Conservation (phyloP, 169 alveolate species). For the Plasmodium gonderi region DNA sequence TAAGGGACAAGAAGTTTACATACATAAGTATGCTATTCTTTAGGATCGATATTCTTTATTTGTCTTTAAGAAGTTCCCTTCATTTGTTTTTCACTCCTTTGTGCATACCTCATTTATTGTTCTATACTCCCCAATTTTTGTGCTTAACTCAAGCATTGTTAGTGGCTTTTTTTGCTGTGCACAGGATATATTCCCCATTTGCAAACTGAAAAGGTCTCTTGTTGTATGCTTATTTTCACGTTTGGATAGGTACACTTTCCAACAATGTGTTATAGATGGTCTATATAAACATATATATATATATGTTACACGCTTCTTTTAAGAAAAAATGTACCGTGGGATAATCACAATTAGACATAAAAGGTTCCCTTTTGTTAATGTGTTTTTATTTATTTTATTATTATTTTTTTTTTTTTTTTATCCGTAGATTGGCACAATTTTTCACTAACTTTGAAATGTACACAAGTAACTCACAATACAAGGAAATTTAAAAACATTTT, state of each 20-base stretch:
- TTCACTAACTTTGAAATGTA: too few species aligned
- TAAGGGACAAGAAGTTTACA: too few species aligned
- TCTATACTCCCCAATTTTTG: slow-evolving; percentile 64
- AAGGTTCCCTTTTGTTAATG: not conserved
- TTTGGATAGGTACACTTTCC: not conserved
- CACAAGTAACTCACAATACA: not conserved
- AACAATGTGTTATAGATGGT: too few species aligned
- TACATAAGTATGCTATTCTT: not conserved
- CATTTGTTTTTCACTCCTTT: not conserved
- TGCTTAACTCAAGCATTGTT: slow-evolving; percentile 41
- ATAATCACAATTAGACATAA: not conserved
- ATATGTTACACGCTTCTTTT: not conserved
- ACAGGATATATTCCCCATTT: slow-evolving; percentile 64
- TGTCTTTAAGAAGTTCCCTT: not conserved
- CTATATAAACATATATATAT: not conserved
- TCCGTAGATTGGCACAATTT: not conserved
- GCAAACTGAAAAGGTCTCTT: not conserved
- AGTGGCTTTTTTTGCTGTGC: slow-evolving; percentile 43
- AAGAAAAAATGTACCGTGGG: not conserved
- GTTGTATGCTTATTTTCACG: not conserved
- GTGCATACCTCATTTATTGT: slow-evolving; percentile 58
- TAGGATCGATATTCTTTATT: not conserved
- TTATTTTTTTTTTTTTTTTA: too few species aligned
- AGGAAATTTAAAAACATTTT: not conserved
- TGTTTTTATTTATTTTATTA: too few species aligned